Conservation (phyloP, 202 grass and related monocot species). For the Setaria viridis region DNA sequence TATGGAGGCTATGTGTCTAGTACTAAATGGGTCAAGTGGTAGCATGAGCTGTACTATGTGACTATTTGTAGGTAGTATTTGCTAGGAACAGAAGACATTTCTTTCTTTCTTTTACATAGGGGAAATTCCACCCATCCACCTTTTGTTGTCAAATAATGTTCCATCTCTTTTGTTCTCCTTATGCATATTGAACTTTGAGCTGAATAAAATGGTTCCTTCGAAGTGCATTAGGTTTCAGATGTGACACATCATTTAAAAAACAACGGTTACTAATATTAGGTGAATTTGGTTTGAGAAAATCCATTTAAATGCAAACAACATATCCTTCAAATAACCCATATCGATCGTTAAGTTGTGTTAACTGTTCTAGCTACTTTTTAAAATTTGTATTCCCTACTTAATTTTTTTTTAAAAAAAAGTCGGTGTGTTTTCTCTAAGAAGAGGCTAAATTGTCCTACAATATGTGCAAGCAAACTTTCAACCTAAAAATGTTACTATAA, state of each 20-base stretch:
- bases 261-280: constrained; percentile 1
- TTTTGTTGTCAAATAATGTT: constrained; percentile 47
- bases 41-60: constrained; percentile 15
- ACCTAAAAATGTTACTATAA: neutral
- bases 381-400: neutral
- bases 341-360: neutral
- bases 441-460: neutral
- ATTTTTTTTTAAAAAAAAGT: neutral
- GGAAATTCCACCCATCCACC: constrained; percentile 24
- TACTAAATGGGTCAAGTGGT: constrained; percentile 42
- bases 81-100: constrained; percentile 35
- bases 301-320: neutral
- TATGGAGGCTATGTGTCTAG: constrained; percentile 9
- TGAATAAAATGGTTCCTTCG: constrained; percentile 34
- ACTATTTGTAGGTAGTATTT: constrained; percentile 14
- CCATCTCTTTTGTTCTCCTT: constrained; percentile 40
- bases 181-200: neutral
- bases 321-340: neutral
- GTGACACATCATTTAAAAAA: constrained; percentile 38
- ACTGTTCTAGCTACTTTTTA: neutral
- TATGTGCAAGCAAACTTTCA: neutral
- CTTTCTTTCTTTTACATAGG: neutral
- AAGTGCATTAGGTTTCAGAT: constrained; percentile 51
- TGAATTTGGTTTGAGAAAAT: constrained; percentile 21
- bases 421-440: neutral